Evolutionary conservation across 2,329 filamentous ascomycete genomes (phyloP), one percentile per base, ranked within the genome.

Genomic region (Whalleya microplaca): DNA sequence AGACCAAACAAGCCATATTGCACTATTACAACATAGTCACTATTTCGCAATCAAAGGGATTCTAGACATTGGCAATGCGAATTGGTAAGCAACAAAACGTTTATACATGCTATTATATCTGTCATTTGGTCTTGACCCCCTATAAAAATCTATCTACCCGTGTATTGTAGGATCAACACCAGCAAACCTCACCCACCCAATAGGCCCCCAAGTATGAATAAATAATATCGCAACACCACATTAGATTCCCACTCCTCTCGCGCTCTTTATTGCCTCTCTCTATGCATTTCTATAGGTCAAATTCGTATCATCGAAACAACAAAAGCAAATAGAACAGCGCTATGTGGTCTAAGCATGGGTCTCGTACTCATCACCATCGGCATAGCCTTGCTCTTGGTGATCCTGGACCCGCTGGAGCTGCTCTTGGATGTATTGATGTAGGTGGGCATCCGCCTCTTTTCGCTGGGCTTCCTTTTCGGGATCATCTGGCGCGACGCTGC

Each of bases 361-460:
- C 59, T 74, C 71, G 48, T 72, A 74, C 49, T 72, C 75, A 16
- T 76, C 71, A 4, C 64, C 70, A 32, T 68, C 65, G n/a, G 50
- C 60, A 9, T 64, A 62, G 7, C 58, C 61, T 7, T 53, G 45
- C 2, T 73, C 71, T 43, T 75, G 76, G 58, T 85, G 80, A 45
- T 82, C 86, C 70, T 83, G 86, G 67, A 95, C 87, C 54, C 87
- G 81, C 72, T 88, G 82, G 55, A 97, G 79, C 76, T 96, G 90
- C 61, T 92, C 89, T 27, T 84, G 86, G 54, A 97, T 89, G 72
- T 96, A 96, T 63, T 85, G 83, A 58, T 91, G 87, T 69, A 96
- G 84, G 64, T 95, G 90, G 53, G 83, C 79, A 66, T 92, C 83
- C 0, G 85, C 85, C 67, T 86, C 81, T 32, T 70, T 72, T 23